A percentile compares a stretch with the other conserved stretches of the same genome.
Conservation (phyloP, 306 rosid species). For the Cucumis sativus region DNA sequence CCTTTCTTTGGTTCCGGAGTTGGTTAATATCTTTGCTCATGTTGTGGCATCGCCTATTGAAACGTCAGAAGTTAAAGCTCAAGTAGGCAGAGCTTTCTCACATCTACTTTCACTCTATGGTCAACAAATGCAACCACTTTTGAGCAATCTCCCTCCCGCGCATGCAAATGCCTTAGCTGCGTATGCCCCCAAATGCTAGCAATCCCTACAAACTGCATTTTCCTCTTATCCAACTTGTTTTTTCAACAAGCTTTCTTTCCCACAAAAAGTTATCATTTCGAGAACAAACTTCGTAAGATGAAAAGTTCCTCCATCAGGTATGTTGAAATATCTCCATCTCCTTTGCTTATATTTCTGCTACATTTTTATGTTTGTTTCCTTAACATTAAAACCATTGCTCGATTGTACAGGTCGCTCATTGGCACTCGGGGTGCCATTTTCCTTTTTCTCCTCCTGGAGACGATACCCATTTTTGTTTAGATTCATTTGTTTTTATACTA, state of each 20-base stretch:
- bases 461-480: not conserved
- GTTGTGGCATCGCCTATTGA: conserved; percentile 80
- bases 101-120: conserved; percentile 86
- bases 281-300: not conserved
- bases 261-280: not conserved
- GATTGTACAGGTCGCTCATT: not conserved
- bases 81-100: conserved; percentile 71
- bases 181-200: conserved; percentile 59
- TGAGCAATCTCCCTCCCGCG: conserved; percentile 67
- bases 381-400: not conserved
- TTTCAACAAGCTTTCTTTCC: not conserved
- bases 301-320: conserved; percentile 4
- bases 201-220: not conserved
- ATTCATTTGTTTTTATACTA: not conserved
- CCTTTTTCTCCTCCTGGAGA: not conserved
- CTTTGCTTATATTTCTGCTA: not conserved
- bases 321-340: not conserved
- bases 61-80: conserved; percentile 72
- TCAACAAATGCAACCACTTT: conserved; percentile 84
- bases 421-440: not conserved
- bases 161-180: conserved; percentile 86
- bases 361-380: not conserved
- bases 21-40: conserved; percentile 87
- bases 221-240: conserved; percentile 6
- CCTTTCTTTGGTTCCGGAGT: conserved; percentile 74